A percentile compares a stretch with the other conserved stretches of the same genome.
These are phyloP conservation scores for Fragaria ananassa DNA, from an alignment of 306 rosid genomes.

Conservation along the genomic window DNA sequence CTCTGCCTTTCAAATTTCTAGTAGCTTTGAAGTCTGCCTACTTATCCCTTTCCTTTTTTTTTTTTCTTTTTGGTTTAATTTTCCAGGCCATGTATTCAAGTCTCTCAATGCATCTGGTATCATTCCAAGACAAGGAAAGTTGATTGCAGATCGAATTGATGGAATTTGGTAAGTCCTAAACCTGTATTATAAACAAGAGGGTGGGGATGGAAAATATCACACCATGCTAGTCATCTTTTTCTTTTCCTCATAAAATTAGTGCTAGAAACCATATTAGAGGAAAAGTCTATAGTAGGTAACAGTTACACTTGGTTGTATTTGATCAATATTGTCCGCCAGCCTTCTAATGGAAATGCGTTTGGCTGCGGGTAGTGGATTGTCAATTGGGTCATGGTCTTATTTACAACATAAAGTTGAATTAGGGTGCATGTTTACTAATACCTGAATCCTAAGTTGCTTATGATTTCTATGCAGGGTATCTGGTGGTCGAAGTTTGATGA, in stretches of 20 bases:
- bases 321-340: conserved; percentile 1
- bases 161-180: conserved; percentile 73
- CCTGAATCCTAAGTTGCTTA: neutral
- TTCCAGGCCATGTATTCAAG: conserved; percentile 83
- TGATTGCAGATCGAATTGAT: conserved; percentile 86
- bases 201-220: neutral
- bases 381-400: neutral
- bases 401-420: neutral
- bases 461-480: conserved; percentile 68
- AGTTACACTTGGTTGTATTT: neutral
- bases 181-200: neutral
- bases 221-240: neutral
- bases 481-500: conserved; percentile 83
- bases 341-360: neutral
- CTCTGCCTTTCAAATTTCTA: neutral
- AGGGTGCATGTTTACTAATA: neutral
- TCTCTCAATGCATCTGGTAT: conserved; percentile 88
- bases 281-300: neutral
- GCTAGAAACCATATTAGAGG: neutral
- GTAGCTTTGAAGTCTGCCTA: conserved; percentile 1
- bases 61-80: neutral
- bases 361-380: neutral
- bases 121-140: conserved; percentile 85
- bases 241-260: neutral
- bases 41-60: neutral